Conservation (phyloP, 768 basidiomycete species). For the Russula olivacea region DNA sequence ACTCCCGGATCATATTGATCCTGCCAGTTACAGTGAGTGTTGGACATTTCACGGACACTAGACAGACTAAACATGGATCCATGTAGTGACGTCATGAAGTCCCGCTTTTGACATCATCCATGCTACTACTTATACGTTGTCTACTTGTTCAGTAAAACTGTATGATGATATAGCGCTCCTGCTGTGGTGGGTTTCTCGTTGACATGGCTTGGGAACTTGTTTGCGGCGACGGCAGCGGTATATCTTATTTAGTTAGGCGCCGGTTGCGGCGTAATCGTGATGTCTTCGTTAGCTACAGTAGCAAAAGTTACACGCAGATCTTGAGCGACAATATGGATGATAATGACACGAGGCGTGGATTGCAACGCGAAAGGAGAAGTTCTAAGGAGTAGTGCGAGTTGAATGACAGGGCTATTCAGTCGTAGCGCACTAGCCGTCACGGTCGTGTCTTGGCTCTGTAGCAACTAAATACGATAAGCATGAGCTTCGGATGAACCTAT, state of each 20-base stretch:
- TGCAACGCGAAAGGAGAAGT: background rate
- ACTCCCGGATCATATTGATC: slow-evolving; percentile 89
- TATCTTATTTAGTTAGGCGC: background rate
- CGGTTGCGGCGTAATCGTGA: background rate
- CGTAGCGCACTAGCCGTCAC: background rate
- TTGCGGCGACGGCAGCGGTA: background rate
- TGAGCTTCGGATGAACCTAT: background rate
- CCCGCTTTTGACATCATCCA: background rate
- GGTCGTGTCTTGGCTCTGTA: background rate
- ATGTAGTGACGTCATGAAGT: slow-evolving; percentile 39
- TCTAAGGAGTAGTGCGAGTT: slow-evolving; percentile 4
- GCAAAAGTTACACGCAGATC: slow-evolving; percentile 2
- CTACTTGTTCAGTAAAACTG: slow-evolving; percentile 19
- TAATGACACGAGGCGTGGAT: background rate
- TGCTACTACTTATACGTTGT: slow-evolving; percentile 11
- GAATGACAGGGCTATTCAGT: background rate
- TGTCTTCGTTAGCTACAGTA: background rate
- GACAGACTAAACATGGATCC: slow-evolving; percentile 1
- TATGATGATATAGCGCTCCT: slow-evolving; percentile 10
- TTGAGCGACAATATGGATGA: slow-evolving; percentile 1
- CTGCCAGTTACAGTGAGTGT: slow-evolving; percentile 88
- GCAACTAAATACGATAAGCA: background rate
- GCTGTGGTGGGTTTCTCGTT: background rate
- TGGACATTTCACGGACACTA: background rate
- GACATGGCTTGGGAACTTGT: background rate